Conservation (phyloP, 805 yeast species). For the Candida sithepensis region DNA sequence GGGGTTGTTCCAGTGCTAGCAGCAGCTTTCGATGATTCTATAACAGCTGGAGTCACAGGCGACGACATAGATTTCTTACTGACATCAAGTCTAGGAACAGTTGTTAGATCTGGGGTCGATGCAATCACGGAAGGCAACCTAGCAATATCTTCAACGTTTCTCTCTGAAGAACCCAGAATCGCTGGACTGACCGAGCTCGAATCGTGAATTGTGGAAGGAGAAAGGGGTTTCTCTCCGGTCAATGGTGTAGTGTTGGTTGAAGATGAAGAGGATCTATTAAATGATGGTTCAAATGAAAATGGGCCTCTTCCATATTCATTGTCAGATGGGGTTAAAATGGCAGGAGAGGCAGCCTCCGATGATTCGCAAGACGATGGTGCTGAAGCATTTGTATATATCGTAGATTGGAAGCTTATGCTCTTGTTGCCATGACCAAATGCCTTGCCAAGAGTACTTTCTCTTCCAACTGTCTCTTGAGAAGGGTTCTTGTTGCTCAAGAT, state of each 20-base stretch:
- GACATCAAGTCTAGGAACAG: conserved; percentile 27
- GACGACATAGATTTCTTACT: conserved; percentile 21
- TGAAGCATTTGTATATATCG: background rate
- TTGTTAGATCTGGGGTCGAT: conserved; percentile 28
- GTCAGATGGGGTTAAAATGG: background rate
- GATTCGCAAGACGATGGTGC: conserved; percentile 1
- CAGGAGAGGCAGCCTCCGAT: background rate
- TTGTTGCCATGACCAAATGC: background rate
- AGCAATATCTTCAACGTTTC: background rate
- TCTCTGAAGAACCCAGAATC: background rate
- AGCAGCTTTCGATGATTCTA: conserved; percentile 6
- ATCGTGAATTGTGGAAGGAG: no score
- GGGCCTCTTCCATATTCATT: background rate
- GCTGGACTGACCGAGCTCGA: background rate
- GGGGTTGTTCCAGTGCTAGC: conserved; percentile 14
- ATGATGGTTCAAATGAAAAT: background rate
- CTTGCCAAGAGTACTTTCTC: background rate
- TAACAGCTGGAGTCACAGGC: conserved; percentile 9
- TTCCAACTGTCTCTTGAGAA: background rate
- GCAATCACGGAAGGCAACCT: conserved; percentile 11
- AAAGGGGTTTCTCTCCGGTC: background rate
- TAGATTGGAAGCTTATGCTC: background rate
- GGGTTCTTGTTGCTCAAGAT: background rate
- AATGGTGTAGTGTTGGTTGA: background rate
- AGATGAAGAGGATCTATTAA: background rate